Percentiles rank a stretch among this genome's conserved stretches.
These are phyloP conservation scores for Arabidopsis lyrata DNA, from an alignment of 441 rosid genomes.

Conservation along the genomic window DNA sequence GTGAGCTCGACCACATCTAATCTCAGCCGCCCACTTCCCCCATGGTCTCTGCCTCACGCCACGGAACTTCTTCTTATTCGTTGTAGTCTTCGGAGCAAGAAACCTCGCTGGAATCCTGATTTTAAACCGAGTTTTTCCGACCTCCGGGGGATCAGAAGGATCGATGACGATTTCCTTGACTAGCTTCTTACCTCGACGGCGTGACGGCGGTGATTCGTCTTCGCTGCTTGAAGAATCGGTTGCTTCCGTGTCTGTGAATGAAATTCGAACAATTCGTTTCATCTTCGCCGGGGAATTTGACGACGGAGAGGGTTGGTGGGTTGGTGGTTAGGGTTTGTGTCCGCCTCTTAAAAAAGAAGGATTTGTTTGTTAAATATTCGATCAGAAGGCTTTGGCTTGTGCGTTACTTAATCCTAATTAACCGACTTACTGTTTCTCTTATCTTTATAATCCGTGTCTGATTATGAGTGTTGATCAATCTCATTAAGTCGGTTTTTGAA, in stretches of 20 bases:
- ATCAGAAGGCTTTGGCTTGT: slow-evolving; percentile 17
- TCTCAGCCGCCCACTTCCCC: slow-evolving; percentile 99
- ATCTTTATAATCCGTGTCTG: not conserved
- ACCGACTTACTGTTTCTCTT: slow-evolving; percentile 4
- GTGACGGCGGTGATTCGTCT: slow-evolving; percentile 46
- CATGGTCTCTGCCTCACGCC: slow-evolving; percentile 95
- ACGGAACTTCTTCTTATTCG: slow-evolving; percentile 64
- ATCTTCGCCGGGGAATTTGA: slow-evolving; percentile 36
- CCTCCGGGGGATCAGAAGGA: slow-evolving; percentile 25
- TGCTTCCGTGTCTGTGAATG: slow-evolving; percentile 73
- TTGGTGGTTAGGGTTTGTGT: slow-evolving; percentile 32
- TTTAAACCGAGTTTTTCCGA: slow-evolving; percentile 46
- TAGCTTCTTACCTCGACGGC: slow-evolving; percentile 67
- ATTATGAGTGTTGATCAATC: not conserved
- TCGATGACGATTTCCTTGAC: slow-evolving; percentile 74
- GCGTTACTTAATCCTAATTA: slow-evolving; percentile 35
- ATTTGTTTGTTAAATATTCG: not conserved
- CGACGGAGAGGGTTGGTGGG: slow-evolving; percentile 12
- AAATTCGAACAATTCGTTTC: slow-evolving; percentile 60
- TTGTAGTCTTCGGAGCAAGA: not conserved
- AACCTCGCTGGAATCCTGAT: slow-evolving; percentile 37
- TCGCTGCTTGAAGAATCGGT: slow-evolving; percentile 96
- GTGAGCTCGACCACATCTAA: slow-evolving; percentile 69
- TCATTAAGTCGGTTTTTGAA: not conserved
- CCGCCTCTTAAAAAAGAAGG: not conserved